Evolutionary conservation across 805 yeast genomes (phyloP).

Genomic region (Vanderwaltozyma yarrowii): DNA sequence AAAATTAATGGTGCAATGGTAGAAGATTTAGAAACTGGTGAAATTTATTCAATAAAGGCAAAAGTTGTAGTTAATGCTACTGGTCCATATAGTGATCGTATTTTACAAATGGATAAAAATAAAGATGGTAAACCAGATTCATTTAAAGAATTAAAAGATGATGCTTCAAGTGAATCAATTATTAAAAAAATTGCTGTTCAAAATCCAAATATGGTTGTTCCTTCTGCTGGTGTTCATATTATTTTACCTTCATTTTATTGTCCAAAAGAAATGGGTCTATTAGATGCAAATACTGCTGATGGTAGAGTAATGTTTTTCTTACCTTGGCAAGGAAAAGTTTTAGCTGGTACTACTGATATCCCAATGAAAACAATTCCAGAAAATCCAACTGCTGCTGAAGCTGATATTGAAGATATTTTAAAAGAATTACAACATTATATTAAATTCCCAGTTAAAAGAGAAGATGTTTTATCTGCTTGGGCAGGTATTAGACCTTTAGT

Average conservation of each 20-base stretch:
- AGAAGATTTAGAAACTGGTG: slow-evolving; percentile 58
- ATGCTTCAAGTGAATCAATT: slow-evolving; percentile 5
- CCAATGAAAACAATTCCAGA: slow-evolving; percentile 63
- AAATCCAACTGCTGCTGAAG: slow-evolving; percentile 77
- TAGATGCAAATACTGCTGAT: slow-evolving; percentile 87
- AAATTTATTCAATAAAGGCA: slow-evolving; percentile 50
- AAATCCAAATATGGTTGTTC: slow-evolving; percentile 76
- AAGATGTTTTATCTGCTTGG: slow-evolving; percentile 92
- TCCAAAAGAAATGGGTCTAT: slow-evolving; percentile 75
- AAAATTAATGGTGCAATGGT: slow-evolving; percentile 71
- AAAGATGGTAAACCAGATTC: slow-evolving; percentile 54
- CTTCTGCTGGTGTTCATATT: slow-evolving; percentile 89
- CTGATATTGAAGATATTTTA: slow-evolving; percentile 79
- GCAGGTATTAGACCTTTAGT: slow-evolving; percentile 94
- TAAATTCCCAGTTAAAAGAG: slow-evolving; percentile 78
- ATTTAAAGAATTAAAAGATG: slow-evolving; percentile 8
- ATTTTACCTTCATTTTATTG: slow-evolving; percentile 88
- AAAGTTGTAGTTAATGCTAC: slow-evolving; percentile 83
- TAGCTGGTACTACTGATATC: slow-evolving; percentile 94
- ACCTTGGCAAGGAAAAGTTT: slow-evolving; percentile 96
- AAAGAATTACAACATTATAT: slow-evolving; percentile 83
- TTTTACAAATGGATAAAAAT: slow-evolving; percentile 78
- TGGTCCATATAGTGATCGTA: slow-evolving; percentile 81
- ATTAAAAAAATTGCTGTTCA: slow-evolving; percentile 26
- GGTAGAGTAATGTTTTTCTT: slow-evolving; percentile 95